Evolutionary conservation across 352 stramenopile species (phyloP).

Genomic region (Halophytophthora polymorphica): DNA sequence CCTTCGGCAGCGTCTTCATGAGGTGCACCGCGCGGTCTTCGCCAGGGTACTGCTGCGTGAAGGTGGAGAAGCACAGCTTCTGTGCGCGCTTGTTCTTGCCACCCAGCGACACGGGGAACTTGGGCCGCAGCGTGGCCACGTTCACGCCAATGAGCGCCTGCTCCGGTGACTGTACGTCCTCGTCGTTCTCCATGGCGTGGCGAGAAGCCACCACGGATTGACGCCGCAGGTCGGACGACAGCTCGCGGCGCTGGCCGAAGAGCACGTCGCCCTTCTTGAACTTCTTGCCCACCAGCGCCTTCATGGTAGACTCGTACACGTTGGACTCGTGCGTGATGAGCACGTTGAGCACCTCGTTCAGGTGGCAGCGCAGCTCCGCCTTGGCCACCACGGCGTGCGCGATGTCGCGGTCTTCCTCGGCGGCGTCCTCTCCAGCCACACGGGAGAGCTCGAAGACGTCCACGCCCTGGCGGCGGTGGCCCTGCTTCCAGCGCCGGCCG

Average conservation of each 20-base stretch:
- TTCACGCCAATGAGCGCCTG: conserved; percentile 30
- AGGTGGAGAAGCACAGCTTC: conserved; percentile 43
- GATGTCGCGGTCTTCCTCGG: conserved; percentile 29
- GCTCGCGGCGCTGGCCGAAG: conserved; percentile 26
- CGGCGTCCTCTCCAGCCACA: conserved; percentile 9
- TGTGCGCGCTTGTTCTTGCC: conserved; percentile 37
- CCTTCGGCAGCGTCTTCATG: conserved; percentile 60
- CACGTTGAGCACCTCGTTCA: conserved; percentile 61
- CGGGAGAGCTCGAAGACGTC: conserved; percentile 46
- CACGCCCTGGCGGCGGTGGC: conserved; percentile 30
- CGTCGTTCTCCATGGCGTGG: conserved; percentile 10
- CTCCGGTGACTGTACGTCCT: conserved; percentile 14
- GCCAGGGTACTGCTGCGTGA: conserved; percentile 40
- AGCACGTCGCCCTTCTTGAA: conserved; percentile 45
- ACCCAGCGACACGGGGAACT: conserved; percentile 22
- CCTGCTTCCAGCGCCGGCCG: conserved; percentile 41
- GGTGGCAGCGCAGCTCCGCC: conserved; percentile 41
- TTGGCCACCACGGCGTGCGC: conserved; percentile 47
- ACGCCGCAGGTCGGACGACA: conserved; percentile 21
- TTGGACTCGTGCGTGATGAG: conserved; percentile 36
- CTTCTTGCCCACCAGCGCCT: conserved; percentile 36
- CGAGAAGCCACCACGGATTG: conserved; percentile 26
- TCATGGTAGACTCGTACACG: conserved; percentile 46
- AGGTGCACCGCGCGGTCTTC: conserved; percentile 53
- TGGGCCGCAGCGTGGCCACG: conserved; percentile 23